Base-by-base conservation (phyloP, 2,329 filamentous ascomycete genomes). In the Pseudopyricularia javanii region DNA sequence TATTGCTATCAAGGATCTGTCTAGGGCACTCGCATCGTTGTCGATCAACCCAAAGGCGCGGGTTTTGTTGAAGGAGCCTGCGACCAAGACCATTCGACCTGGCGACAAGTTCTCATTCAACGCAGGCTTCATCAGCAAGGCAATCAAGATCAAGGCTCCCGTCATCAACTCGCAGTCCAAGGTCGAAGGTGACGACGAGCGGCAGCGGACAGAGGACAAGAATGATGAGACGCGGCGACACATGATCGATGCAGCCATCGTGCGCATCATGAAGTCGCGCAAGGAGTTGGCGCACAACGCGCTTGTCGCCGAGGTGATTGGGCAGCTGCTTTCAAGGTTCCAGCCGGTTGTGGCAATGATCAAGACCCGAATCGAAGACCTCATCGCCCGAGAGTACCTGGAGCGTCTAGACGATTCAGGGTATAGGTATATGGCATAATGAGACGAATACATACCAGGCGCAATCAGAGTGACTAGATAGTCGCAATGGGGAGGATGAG, bases 221-320 rank as follows among this genome's bases (percentile, higher is more conserved):
- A 89, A 86, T 58, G 80, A 87, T 59, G 82, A 88, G 63, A 82
- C 79, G 22, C 74, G 87, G 57, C 78, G 76, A 47, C 83, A 86
- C 63, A 78, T 85, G 40, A 80, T 90, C 24, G 86, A 91, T 61
- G 86, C 86, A 7, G 85, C 85, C 4, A 75, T 91, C 58, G 86
- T 91, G 55, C 76, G 87, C 50, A 90, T 90, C 61, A 91, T 91
- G 86, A 91, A 91, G 85, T 90, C 86, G 71, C 83, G 86, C 54
- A 90, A 90, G 64, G 77, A 83, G 58, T 75, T 87, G 12, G 68
- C 74, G 2, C 87, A 91, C 62, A 75, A 82, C 49, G 76, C 83
- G 52, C 80, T 91, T 51, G 72, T 89, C 43, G 78, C 75, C 17
- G 85, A 91, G 66, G 85, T 88, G 12, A 77, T 91, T 53, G 70